These are phyloP conservation scores for Exsudoporus floridanus DNA, from an alignment of 1,284 basidiomycete genomes.

Conservation along the genomic window DNA sequence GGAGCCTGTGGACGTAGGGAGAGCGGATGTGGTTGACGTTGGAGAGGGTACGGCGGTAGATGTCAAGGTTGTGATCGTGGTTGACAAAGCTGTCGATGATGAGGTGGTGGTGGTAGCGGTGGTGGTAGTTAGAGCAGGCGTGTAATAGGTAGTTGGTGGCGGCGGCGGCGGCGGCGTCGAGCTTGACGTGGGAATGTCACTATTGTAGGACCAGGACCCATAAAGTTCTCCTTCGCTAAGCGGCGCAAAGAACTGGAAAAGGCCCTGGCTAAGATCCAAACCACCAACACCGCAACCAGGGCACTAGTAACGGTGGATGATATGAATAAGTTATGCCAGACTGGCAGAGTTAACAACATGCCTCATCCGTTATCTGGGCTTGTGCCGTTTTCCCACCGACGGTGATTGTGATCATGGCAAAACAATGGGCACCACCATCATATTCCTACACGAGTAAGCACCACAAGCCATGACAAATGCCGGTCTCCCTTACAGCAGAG, in stretches of 20 bases:
- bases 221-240: slow-evolving; percentile 37
- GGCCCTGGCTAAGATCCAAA: slow-evolving; percentile 49
- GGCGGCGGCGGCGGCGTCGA: slow-evolving; percentile 5
- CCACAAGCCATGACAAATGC: neutral
- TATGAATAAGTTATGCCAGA: neutral
- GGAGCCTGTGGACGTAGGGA: slow-evolving; percentile 9
- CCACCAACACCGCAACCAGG: slow-evolving; percentile 41
- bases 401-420: slow-evolving; percentile 53
- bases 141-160: slow-evolving; percentile 8
- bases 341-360: slow-evolving; percentile 16
- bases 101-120: slow-evolving; percentile 3
- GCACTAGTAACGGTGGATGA: slow-evolving; percentile 34
- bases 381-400: slow-evolving; percentile 52
- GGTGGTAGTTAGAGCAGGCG: slow-evolving; percentile 9
- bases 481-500: slow-evolving; percentile 30
- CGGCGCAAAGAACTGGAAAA: slow-evolving; percentile 46
- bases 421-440: slow-evolving; percentile 47
- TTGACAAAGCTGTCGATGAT: slow-evolving; percentile 8
- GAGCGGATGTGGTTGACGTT: slow-evolving; percentile 2
- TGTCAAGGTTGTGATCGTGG: slow-evolving; percentile 1
- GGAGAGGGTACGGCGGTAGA: slow-evolving; percentile 12
- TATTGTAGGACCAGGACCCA: slow-evolving; percentile 42
- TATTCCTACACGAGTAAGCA: slow-evolving; percentile 35
- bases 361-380: slow-evolving; percentile 57
- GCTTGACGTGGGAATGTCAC: slow-evolving; percentile 20